Percentiles rank a stretch among this genome's conserved stretches.
These are phyloP conservation scores for Suhomyces atakaporum DNA, from an alignment of 1,139 yeast genomes.

Conservation along the genomic window DNA sequence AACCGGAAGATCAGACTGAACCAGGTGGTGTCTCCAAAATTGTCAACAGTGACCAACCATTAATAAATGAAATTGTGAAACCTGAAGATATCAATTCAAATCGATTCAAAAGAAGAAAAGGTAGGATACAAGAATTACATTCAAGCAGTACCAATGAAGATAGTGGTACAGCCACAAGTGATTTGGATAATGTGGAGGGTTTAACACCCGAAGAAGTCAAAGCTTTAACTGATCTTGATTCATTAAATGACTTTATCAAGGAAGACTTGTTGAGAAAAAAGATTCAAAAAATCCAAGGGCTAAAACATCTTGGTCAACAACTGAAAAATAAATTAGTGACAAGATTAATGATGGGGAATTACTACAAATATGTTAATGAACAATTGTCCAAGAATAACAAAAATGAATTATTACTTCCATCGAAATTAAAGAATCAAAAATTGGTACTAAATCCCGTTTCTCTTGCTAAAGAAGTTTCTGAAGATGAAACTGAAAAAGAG, in stretches of 20 bases:
- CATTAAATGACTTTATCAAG: constrained; percentile 52
- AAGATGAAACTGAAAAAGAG: constrained; percentile 10
- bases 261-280: constrained; percentile 55
- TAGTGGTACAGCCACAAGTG: constrained; percentile 32
- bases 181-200: constrained; percentile 42
- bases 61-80: constrained; percentile 51
- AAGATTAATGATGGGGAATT: constrained; percentile 74
- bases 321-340: constrained; percentile 69
- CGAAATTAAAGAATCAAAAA: constrained; percentile 20
- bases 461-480: constrained; percentile 8
- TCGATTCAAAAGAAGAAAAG: constrained; percentile 6
- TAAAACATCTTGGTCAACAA: constrained; percentile 46
- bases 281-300: constrained; percentile 57
- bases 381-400: constrained; percentile 24
- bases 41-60: constrained; percentile 48
- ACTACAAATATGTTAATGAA: constrained; percentile 48
- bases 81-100: constrained; percentile 32
- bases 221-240: constrained; percentile 39
- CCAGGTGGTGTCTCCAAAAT: constrained; percentile 59
- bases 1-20: constrained; percentile 33
- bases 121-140: not conserved
- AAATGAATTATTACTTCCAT: constrained; percentile 13
- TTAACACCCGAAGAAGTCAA: constrained; percentile 37
- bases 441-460: constrained; percentile 17
- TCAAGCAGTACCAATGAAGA: constrained; percentile 19